Base-by-base conservation (phyloP, 108 stramenopile species). In the Aureococcus anophagefferens region DNA sequence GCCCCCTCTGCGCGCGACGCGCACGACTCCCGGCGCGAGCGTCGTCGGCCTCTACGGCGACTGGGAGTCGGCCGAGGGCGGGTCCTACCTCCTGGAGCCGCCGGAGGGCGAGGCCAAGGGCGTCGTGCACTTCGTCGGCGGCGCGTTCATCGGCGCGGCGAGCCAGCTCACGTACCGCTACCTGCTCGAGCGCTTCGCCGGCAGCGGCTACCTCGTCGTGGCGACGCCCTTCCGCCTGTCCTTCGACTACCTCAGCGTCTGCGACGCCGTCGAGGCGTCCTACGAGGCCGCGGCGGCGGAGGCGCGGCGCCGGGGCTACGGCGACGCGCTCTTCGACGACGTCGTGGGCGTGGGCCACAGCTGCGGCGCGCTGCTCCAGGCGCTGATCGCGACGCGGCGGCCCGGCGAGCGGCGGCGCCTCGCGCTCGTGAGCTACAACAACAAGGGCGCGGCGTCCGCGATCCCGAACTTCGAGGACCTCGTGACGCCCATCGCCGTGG, bases 331-430 rank as follows among this genome's bases (percentile, higher is more conserved):
- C 15, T 4, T 9, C 37, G 7, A 11, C 7, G 51, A 59, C 7
- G 95, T 94, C 15, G 87, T 96, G 33, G 93, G 95, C 21, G 80
- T 96, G 29, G 95, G 95, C 21, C 95, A 96, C 82, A 87, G 86
- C 7, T 89, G 86, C 64, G 95, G 95, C 15, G 85, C 93, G 30
- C 74, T 96, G 63, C 77, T 96, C 66, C 95, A 96, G 59, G 74
- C 93, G 67, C 78, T 96, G 35, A 92, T 96, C 66, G 92, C 90
- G 25, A 87, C 80, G 46, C 73, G 94, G 14, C 93, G 94, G 76
- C 93, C 95, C 36, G 93, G 94, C 73, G 94, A 93, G 33, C 95
- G 0, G 92, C 92, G 0, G 95, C 88, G 62, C 93, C 93, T 79
- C 21, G 92, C 91, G 5, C 69, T 91, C 29, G 75, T 94, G 33